A percentile compares a stretch with the other conserved stretches of the same genome.
phyloP scores from a whole-genome alignment of 352 stramenopile genomes.

The Phytophthora hybrid region DNA sequence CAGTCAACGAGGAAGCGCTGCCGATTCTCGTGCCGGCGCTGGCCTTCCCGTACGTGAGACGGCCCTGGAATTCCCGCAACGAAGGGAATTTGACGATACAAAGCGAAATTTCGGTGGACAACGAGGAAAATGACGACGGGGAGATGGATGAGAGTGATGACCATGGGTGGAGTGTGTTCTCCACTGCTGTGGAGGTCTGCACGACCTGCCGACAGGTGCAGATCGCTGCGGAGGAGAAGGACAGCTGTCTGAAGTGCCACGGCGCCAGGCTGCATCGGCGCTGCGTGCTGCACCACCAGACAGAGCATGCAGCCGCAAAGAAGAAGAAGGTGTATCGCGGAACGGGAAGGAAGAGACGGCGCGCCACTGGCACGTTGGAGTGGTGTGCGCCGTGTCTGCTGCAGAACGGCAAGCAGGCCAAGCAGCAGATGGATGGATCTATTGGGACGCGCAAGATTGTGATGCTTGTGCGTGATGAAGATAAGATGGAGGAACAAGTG shows the following conservation, averaged over 20 bases:
- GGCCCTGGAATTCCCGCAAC: conserved; percentile 5
- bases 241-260: conserved; percentile 46
- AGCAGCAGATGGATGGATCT: conserved; percentile 27
- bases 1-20: conserved; percentile 5
- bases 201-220: conserved; percentile 64
- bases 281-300: conserved; percentile 36
- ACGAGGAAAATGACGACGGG: not conserved
- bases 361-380: conserved; percentile 21
- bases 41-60: conserved; percentile 39
- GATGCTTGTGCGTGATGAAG: conserved; percentile 41
- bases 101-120: conserved; percentile 5
- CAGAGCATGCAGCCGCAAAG: conserved; percentile 8
- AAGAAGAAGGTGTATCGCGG: conserved; percentile 25
- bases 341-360: conserved; percentile 37
- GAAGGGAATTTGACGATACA: conserved; percentile 1
- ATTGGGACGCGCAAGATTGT: conserved; percentile 53
- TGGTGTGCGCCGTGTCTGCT: conserved; percentile 37
- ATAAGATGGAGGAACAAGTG: conserved; percentile 22
- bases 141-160: conserved; percentile 18
- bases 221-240: conserved; percentile 43
- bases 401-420: conserved; percentile 16
- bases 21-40: conserved; percentile 37
- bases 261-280: conserved; percentile 35
- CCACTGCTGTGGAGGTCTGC: conserved; percentile 59
- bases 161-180: conserved; percentile 45